Conservation (phyloP, 345 rosid genomes). For the Punica granatum region DNA sequence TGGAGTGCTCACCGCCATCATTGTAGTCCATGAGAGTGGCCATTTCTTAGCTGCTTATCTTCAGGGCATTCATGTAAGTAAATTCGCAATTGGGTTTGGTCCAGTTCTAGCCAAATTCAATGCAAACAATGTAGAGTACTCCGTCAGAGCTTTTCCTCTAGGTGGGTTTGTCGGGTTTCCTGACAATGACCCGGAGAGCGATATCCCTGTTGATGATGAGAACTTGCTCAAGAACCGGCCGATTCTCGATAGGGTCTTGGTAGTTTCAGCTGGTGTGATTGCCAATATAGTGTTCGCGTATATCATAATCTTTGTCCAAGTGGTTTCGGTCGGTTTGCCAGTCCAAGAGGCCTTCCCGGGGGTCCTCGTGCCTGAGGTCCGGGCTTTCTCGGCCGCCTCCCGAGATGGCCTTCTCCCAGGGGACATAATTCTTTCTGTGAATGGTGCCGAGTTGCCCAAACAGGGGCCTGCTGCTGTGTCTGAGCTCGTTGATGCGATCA, state of each 20-base stretch:
- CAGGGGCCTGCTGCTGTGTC: conserved; percentile 56
- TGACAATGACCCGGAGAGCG: conserved; percentile 91
- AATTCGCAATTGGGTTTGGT: conserved; percentile 95
- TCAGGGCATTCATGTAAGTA: conserved; percentile 96
- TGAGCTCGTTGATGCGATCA: conserved; percentile 61
- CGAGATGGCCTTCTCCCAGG: conserved; percentile 86
- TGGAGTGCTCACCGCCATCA: conserved; percentile 75
- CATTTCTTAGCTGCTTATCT: conserved; percentile 91
- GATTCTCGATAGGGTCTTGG: conserved; percentile 63
- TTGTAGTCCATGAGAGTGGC: conserved; percentile 82
- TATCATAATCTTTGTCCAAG: conserved; percentile 69
- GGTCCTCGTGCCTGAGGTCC: conserved; percentile 79
- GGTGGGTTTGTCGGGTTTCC: conserved; percentile 98
- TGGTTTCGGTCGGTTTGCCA: conserved; percentile 78
- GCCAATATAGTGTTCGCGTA: conserved; percentile 87
- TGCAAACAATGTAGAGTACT: conserved; percentile 78
- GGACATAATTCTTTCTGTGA: conserved; percentile 63
- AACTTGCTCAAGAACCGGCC: conserved; percentile 92
- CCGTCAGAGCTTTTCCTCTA: conserved; percentile 79
- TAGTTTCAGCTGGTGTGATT: conserved; percentile 84
- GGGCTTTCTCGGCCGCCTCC: conserved; percentile 81
- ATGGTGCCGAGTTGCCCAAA: conserved; percentile 45
- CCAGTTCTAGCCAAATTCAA: conserved; percentile 83
- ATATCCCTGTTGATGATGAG: conserved; percentile 68
- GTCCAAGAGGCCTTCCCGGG: conserved; percentile 93